Evolutionary conservation across 805 yeast species (phyloP).

Genomic region (Yarrowia bubula): DNA sequence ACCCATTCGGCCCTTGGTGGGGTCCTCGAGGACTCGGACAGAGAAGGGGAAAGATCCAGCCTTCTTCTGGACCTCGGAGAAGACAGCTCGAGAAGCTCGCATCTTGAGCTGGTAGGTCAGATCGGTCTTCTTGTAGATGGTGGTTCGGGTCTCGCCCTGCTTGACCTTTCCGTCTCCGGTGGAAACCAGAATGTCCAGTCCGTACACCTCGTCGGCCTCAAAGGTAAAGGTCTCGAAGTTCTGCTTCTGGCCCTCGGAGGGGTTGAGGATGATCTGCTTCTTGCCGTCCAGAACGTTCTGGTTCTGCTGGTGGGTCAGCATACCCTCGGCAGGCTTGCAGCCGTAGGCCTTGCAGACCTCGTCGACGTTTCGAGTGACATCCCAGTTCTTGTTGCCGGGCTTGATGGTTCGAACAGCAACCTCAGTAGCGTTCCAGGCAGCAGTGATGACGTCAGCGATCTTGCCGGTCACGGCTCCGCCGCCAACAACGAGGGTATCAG

Average conservation of each 20-base stretch:
- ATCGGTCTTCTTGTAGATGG: slow-evolving; percentile 71
- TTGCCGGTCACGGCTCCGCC: slow-evolving; percentile 47
- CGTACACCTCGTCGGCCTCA: slow-evolving; percentile 74
- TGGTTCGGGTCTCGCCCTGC: slow-evolving; percentile 57
- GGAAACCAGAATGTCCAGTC: slow-evolving; percentile 67
- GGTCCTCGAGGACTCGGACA: slow-evolving; percentile 62
- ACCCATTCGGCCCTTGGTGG: slow-evolving; percentile 71
- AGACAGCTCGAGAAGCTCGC: slow-evolving; percentile 64
- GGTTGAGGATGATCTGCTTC: slow-evolving; percentile 74
- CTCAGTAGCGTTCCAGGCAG: slow-evolving; percentile 76
- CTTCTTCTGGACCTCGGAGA: slow-evolving; percentile 65
- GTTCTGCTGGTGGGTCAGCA: slow-evolving; percentile 70
- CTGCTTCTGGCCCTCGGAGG: slow-evolving; percentile 61
- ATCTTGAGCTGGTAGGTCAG: slow-evolving; percentile 65
- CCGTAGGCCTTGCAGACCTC: slow-evolving; percentile 60
- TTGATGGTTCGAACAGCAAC: slow-evolving; percentile 69
- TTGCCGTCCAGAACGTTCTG: slow-evolving; percentile 68
- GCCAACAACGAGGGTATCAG: slow-evolving; percentile 62
- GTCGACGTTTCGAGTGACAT: slow-evolving; percentile 65
- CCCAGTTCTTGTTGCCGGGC: slow-evolving; percentile 71
- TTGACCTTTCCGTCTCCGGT: slow-evolving; percentile 69
- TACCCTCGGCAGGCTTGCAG: slow-evolving; percentile 66
- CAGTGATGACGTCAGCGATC: slow-evolving; percentile 64
- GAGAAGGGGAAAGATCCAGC: slow-evolving; percentile 68
- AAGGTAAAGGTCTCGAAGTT: slow-evolving; percentile 64